Evolutionary conservation across 2,329 filamentous ascomycete genomes (phyloP), one percentile per base, ranked within the genome.

Genomic region (Penicillium sp.): DNA sequence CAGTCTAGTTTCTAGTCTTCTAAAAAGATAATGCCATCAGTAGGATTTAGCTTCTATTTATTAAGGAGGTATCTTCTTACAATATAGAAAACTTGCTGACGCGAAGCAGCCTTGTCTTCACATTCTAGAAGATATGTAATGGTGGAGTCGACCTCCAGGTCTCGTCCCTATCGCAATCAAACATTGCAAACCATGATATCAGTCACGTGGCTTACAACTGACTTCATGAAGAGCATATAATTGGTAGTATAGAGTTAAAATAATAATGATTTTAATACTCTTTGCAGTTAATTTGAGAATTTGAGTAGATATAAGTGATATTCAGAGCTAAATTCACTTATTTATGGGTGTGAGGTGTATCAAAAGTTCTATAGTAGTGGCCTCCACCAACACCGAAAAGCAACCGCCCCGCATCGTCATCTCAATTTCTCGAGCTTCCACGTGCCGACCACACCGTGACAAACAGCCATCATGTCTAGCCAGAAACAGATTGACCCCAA

Each of bases 401-500:
- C 55, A 57, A 48, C 29, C 61, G 67, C 72, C 71, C 72, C 70
- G 70, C 72, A 70, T 69, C 64, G 61, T 66, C 63, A 64, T 64
- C 66, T 64, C 60, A 67, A 65, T 66, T 68, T 70, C 49, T 69
- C 61, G 68, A 70, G 60, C 62, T 62, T 58, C 51, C 39, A 55
- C 54, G 49, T 52, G 52, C 56, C 47, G 44, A 53, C 56, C 49
- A 58, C 41, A 17, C 44, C 25, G 27, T 55, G 12, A 39, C 39
- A 58, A 54, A 57, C 54, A 51, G 44, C 55, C 61, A 68, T 58
- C 58, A 77, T 77, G 75, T 73, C 75, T 51, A 74, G 70, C 58
- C 73, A 75, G 63, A 70, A 69, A 48, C 73, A 78, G 59, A 67
- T 77, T 38, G 74, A 72, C 47, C 70, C 73, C 1, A 76, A 77